Percentiles rank a stretch among this genome's conserved stretches.
phyloP scores from a whole-genome alignment of 768 basidiomycete species.

The Cyclocybe cylindracea region DNA sequence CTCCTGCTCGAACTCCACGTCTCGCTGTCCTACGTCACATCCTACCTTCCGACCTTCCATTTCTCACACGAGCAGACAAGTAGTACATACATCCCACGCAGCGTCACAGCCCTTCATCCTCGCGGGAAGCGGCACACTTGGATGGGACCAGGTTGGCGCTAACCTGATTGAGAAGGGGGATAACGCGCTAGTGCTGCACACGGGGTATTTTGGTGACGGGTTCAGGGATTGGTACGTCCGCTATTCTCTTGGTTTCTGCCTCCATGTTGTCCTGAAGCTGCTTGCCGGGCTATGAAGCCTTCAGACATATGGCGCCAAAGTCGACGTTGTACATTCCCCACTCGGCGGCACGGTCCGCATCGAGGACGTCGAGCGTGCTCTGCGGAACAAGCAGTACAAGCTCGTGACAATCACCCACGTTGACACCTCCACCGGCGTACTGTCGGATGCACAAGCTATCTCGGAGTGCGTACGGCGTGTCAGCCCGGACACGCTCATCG shows the following conservation, averaged over 20 bases:
- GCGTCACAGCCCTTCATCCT: conserved; percentile 79
- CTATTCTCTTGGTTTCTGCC: not conserved
- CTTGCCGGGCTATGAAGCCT: conserved; percentile 42
- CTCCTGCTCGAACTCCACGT: not conserved
- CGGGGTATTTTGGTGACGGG: conserved; percentile 89
- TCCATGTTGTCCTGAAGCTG: not conserved
- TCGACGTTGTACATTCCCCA: conserved; percentile 68
- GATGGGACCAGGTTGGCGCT: conserved; percentile 89
- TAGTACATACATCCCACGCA: conserved; percentile 57
- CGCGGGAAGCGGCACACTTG: conserved; percentile 85
- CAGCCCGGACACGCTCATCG: conserved; percentile 77
- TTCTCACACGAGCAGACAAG: conserved; percentile 41
- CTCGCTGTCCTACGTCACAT: not conserved
- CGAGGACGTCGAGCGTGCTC: conserved; percentile 57
- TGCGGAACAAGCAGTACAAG: conserved; percentile 70
- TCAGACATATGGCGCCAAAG: conserved; percentile 77
- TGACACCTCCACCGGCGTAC: conserved; percentile 84
- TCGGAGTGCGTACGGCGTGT: conserved; percentile 65
- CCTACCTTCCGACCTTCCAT: not conserved
- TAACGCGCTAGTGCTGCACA: conserved; percentile 74
- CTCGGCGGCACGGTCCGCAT: conserved; percentile 64
- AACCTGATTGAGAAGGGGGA: conserved; percentile 80
- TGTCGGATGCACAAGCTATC: conserved; percentile 74
- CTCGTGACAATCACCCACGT: conserved; percentile 88
- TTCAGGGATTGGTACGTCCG: conserved; percentile 72